Evolutionary conservation across 768 basidiomycete genomes (phyloP).

Genomic region (Phylloporus sp.): DNA sequence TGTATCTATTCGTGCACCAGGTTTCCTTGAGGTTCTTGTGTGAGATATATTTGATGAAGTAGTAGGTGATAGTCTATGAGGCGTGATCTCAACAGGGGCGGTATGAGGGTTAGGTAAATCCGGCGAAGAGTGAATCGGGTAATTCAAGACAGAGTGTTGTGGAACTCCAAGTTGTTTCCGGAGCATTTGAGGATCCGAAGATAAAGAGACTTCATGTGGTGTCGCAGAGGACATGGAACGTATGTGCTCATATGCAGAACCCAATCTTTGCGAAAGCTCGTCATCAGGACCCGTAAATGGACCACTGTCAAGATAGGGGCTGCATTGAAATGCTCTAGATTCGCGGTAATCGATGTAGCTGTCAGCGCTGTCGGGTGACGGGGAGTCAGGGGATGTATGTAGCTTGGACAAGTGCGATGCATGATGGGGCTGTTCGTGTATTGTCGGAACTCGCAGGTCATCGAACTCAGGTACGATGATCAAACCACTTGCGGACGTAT

Average conservation of each 20-base stretch:
- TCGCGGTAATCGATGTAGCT: background rate
- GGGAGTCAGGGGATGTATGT: background rate
- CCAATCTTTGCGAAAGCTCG: slow-evolving; percentile 21
- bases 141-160: slow-evolving; percentile 28
- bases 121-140: slow-evolving; percentile 11
- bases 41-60: background rate
- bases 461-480: slow-evolving; percentile 26
- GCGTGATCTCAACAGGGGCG: background rate
- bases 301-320: background rate
- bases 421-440: background rate
- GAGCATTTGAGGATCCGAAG: slow-evolving; percentile 24
- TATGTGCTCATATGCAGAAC: slow-evolving; percentile 22
- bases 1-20: slow-evolving; percentile 3
- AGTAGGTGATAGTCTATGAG: background rate
- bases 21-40: background rate
- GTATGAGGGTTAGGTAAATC: slow-evolving; percentile 25
- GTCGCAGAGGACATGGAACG: slow-evolving; percentile 16
- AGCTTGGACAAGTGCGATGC: background rate
- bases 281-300: slow-evolving; percentile 5
- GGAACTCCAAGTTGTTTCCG: slow-evolving; percentile 28
- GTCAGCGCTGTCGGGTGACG: background rate
- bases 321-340: background rate
- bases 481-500: slow-evolving; percentile 12
- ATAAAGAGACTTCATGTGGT: slow-evolving; percentile 8
- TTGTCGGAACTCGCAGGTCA: background rate